Percentiles rank a stretch among this genome's conserved stretches.
phyloP scores from a whole-genome alignment of 345 rosid genomes.

The Bruguiera sexangula region DNA sequence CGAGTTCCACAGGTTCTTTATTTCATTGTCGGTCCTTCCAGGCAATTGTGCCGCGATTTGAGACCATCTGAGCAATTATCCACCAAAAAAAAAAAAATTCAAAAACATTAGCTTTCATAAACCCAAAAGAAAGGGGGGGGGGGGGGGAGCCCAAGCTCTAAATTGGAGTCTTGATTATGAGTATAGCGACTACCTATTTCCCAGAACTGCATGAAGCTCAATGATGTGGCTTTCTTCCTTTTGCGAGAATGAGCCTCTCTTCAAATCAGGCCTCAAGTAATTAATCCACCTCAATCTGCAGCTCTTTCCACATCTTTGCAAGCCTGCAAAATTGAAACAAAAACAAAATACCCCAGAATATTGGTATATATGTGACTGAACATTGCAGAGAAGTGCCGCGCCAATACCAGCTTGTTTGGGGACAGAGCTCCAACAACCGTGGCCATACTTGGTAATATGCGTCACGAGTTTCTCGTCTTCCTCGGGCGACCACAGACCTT shows the following conservation, averaged over 20 bases:
- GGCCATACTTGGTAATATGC: conserved; percentile 84
- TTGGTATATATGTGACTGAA: neutral
- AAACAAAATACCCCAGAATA: neutral
- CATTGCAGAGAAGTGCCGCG: neutral
- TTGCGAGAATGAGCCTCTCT: conserved; percentile 91
- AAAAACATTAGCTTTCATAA: neutral
- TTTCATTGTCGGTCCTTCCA: conserved; percentile 36
- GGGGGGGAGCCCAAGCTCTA: neutral
- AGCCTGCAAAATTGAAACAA: conserved; percentile 40
- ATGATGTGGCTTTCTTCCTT: conserved; percentile 84
- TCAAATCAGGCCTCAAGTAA: conserved; percentile 93
- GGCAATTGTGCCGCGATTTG: conserved; percentile 39
- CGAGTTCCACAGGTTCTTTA: conserved; percentile 37
- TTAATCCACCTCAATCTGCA: conserved; percentile 97
- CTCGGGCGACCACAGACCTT: conserved; percentile 99
- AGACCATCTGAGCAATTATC: conserved; percentile 27
- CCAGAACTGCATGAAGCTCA: conserved; percentile 89
- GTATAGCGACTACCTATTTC: conserved; percentile 53
- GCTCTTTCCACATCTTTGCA: conserved; percentile 97
- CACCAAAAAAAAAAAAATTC: neutral
- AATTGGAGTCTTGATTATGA: too few species aligned
- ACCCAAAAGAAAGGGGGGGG: neutral
- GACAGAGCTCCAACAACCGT: conserved; percentile 99
- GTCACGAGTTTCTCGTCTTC: conserved; percentile 93
- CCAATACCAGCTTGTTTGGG: conserved; percentile 84